phyloP scores from a whole-genome alignment of 257 asterid species.

The Penstemon eatonii region DNA sequence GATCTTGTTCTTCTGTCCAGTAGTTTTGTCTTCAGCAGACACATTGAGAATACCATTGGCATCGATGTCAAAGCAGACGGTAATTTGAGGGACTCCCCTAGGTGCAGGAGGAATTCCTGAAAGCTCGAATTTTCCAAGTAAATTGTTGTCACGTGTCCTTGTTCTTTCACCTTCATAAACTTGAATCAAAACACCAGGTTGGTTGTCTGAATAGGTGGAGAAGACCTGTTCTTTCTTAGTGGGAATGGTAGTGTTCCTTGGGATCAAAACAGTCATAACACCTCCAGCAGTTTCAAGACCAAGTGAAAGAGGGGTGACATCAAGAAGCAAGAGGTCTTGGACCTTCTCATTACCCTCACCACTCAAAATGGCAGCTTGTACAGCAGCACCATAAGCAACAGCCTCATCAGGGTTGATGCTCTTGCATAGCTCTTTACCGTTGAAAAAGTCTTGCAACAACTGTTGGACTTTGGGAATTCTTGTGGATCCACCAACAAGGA shows the following conservation, averaged over 20 bases:
- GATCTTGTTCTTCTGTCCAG: constrained; percentile 34
- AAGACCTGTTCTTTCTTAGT: constrained; percentile 35
- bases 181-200: constrained; percentile 29
- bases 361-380: constrained; percentile 34
- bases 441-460: constrained; percentile 33
- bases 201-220: constrained; percentile 34
- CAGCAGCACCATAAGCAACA: constrained; percentile 35
- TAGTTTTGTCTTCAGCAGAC: constrained; percentile 34
- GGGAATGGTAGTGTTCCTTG: constrained; percentile 34
- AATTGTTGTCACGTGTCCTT: constrained; percentile 31
- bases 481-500: constrained; percentile 44
- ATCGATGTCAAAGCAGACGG: constrained; percentile 34
- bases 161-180: constrained; percentile 34
- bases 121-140: constrained; percentile 33
- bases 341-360: constrained; percentile 38
- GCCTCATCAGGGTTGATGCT: constrained; percentile 34
- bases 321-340: constrained; percentile 32
- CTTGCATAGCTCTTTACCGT: constrained; percentile 37
- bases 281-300: constrained; percentile 34
- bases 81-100: constrained; percentile 30
- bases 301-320: constrained; percentile 34
- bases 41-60: constrained; percentile 34
- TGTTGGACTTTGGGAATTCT: constrained; percentile 48
- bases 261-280: constrained; percentile 33
- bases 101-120: constrained; percentile 36